phyloP scores from a whole-genome alignment of 2,329 filamentous ascomycete species.

The Dactylellina haptotyla region DNA sequence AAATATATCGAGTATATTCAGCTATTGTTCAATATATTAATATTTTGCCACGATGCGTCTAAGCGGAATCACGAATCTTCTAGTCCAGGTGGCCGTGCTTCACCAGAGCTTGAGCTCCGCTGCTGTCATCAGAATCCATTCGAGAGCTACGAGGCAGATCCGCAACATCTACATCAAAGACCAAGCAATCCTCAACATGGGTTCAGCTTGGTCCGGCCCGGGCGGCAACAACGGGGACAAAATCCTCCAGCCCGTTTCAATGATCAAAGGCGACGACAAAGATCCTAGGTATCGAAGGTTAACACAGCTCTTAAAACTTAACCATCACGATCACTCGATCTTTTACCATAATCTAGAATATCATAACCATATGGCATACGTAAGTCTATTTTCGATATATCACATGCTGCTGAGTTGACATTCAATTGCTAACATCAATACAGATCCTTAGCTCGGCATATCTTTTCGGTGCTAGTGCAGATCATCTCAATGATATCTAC shows the following conservation, averaged over 20 bases:
- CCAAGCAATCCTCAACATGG: conserved; percentile 47
- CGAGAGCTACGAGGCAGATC: conserved; percentile 2
- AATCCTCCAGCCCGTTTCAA: conserved; percentile 29
- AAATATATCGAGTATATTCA: too few species aligned
- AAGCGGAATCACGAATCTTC: conserved; percentile 32
- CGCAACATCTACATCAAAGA: conserved; percentile 17
- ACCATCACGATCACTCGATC: conserved; percentile 40
- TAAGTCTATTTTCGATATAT: background rate
- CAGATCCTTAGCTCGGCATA: conserved; percentile 84
- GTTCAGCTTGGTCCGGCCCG: conserved; percentile 42
- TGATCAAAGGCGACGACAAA: conserved; percentile 18
- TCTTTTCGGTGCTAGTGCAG: conserved; percentile 77
- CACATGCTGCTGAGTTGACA: background rate
- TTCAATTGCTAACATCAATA: background rate
- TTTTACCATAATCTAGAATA: conserved; percentile 42
- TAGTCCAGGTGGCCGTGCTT: conserved; percentile 44
- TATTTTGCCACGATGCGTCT: conserved; percentile 37
- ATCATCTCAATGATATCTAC: conserved; percentile 82
- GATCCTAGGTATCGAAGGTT: conserved; percentile 48
- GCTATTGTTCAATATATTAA: background rate
- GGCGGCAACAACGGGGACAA: background rate
- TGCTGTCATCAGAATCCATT: conserved; percentile 12
- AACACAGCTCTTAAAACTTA: conserved; percentile 36
- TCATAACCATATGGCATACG: conserved; percentile 49
- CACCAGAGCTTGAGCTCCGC: conserved; percentile 24